Percentiles rank a stretch among this genome's conserved stretches.
These are phyloP conservation scores for Mucor plumbeus DNA, from an alignment of 371 early-diverging fungal genomes.

Conservation along the genomic window DNA sequence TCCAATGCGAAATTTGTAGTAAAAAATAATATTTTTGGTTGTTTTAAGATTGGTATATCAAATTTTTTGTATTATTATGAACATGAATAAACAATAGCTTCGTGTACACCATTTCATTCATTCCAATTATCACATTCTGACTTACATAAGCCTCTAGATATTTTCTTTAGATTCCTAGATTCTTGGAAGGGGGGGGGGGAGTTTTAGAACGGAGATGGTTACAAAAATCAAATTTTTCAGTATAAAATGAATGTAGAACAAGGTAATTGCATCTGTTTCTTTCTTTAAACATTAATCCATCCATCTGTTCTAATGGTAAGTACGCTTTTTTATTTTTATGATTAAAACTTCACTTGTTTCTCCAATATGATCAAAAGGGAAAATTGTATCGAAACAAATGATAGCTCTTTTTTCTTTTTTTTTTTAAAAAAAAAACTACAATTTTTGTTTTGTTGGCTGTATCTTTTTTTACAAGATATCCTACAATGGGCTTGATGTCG, in stretches of 20 bases:
- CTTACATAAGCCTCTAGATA: too few species aligned
- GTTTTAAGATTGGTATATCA: too few species aligned
- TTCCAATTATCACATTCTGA: too few species aligned
- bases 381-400: not conserved
- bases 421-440: too few species aligned
- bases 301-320: slow-evolving; percentile 24
- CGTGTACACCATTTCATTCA: too few species aligned
- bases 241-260: not conserved
- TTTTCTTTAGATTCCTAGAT: not conserved
- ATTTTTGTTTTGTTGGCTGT: slow-evolving; percentile 1
- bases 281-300: slow-evolving; percentile 20
- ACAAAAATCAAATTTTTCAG: not conserved
- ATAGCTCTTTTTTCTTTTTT: not conserved
- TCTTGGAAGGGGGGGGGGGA: too few species aligned
- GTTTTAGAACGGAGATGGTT: not conserved
- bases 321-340: slow-evolving; percentile 2
- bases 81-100: too few species aligned
- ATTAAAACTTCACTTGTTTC: slow-evolving; percentile 22
- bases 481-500: not conserved
- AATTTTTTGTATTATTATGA: too few species aligned
- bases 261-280: not conserved
- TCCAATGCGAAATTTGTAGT: too few species aligned
- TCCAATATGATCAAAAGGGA: slow-evolving; percentile 1
- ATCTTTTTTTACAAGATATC: slow-evolving; percentile 4
- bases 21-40: too few species aligned